Conservation (phyloP, 306 rosid species). For the Rosa lucieae region DNA sequence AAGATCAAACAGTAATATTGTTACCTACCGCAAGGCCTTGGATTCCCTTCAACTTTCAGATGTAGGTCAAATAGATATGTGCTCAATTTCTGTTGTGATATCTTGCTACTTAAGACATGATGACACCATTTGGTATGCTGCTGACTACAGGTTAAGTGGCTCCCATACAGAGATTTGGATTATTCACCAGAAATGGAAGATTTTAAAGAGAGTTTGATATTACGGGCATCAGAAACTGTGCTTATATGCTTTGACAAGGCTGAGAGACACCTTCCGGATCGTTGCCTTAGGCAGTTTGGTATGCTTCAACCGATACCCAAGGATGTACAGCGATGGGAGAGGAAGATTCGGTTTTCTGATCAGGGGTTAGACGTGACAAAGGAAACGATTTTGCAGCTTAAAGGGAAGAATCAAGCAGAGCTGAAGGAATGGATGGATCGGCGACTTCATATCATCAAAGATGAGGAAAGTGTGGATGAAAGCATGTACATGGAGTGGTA, state of each 20-base stretch:
- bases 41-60: constrained; percentile 65
- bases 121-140: constrained; percentile 20
- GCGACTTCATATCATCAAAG: constrained; percentile 34
- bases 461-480: constrained; percentile 39
- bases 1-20: constrained; percentile 61
- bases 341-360: constrained; percentile 56
- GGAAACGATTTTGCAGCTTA: constrained; percentile 22
- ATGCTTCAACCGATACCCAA: constrained; percentile 70
- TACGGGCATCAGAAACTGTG: constrained; percentile 62
- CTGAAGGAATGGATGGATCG: constrained; percentile 63
- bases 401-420: constrained; percentile 51
- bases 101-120: neutral
- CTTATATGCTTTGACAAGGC: constrained; percentile 78
- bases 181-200: constrained; percentile 50
- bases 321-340: constrained; percentile 63
- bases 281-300: constrained; percentile 73
- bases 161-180: constrained; percentile 68
- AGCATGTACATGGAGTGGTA: constrained; percentile 62
- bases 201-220: constrained; percentile 40
- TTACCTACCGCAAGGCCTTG: constrained; percentile 76
- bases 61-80: constrained; percentile 42
- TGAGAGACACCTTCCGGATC: constrained; percentile 70
- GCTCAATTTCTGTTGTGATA: neutral
- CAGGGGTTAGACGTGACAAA: constrained; percentile 49
- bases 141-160: constrained; percentile 66